These are phyloP conservation scores for Ottelia alismoides DNA, from an alignment of 106 monocot genomes.

Conservation along the genomic window DNA sequence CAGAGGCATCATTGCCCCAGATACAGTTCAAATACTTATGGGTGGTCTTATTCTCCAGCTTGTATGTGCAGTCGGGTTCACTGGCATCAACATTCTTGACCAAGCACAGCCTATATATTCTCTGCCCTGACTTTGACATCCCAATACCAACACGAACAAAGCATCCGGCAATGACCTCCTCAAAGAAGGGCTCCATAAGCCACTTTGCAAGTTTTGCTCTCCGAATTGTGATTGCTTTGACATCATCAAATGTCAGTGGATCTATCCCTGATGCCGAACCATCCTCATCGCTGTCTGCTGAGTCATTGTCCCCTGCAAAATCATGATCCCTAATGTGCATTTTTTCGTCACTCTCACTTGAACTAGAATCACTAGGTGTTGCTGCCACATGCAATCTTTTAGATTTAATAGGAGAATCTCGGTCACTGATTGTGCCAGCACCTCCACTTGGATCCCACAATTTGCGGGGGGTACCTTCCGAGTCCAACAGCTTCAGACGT, in stretches of 20 bases:
- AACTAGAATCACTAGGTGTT: slow-evolving; percentile 39
- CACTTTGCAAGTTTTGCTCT: slow-evolving; percentile 82
- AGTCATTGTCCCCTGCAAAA: slow-evolving; percentile 16
- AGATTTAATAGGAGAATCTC: slow-evolving; percentile 33
- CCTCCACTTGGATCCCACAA: slow-evolving; percentile 20
- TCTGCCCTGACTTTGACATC: slow-evolving; percentile 36
- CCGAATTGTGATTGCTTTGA: slow-evolving; percentile 69
- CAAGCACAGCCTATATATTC: slow-evolving; percentile 55
- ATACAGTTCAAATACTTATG: slow-evolving; percentile 67
- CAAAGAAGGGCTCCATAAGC: slow-evolving; percentile 94
- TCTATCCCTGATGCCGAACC: slow-evolving; percentile 29
- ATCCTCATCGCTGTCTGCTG: slow-evolving; percentile 54
- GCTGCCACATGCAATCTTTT: slow-evolving; percentile 10
- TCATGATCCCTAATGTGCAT: neutral
- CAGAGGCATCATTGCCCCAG: slow-evolving; percentile 55
- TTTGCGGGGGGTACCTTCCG: slow-evolving; percentile 44
- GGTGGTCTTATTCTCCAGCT: slow-evolving; percentile 56
- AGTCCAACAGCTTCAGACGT: slow-evolving; percentile 66
- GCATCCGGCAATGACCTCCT: slow-evolving; percentile 69
- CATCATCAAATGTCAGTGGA: slow-evolving; percentile 53
- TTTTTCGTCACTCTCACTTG: slow-evolving; percentile 35
- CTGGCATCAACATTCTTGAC: slow-evolving; percentile 74
- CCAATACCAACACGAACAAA: slow-evolving; percentile 83
- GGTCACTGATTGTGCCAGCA: neutral
- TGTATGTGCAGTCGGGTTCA: slow-evolving; percentile 59